Percentiles rank a stretch among this genome's conserved stretches.
Conservation (phyloP, 2,329 filamentous ascomycete species). For the Fusarium sp. region DNA sequence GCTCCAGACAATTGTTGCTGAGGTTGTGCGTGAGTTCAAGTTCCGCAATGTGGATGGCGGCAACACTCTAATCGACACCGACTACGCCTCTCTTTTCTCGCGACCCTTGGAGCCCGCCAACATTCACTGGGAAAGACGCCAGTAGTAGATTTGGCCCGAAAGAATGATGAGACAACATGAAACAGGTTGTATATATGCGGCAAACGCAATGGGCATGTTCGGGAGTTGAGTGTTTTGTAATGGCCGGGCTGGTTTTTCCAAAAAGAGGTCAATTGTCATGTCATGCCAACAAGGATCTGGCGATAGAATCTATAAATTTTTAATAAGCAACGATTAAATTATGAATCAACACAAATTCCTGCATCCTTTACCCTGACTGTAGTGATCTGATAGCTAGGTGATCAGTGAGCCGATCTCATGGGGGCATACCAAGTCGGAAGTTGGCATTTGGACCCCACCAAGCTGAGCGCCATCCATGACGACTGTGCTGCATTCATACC, state of each 20-base stretch:
- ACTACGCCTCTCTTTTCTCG: conserved; percentile 77
- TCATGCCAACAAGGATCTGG: conserved; percentile 33
- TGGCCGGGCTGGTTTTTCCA: conserved; percentile 37
- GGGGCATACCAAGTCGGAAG: conserved; percentile 20
- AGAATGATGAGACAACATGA: conserved; percentile 26
- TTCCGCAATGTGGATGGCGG: conserved; percentile 79
- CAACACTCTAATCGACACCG: conserved; percentile 72
- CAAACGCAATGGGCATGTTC: conserved; percentile 37
- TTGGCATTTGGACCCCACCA: conserved; percentile 27
- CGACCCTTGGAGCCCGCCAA: conserved; percentile 75
- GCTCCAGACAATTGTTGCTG: conserved; percentile 83
- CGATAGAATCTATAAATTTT: conserved; percentile 38
- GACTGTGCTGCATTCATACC: conserved; percentile 6
- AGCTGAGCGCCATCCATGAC: conserved; percentile 26
- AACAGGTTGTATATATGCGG: conserved; percentile 42
- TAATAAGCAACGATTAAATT: conserved; percentile 39
- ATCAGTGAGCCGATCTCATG: not conserved
- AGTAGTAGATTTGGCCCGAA: conserved; percentile 50
- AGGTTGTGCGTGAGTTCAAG: conserved; percentile 81
- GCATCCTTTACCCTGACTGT: not conserved
- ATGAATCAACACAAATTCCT: conserved; percentile 2
- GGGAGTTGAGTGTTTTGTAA: conserved; percentile 40
- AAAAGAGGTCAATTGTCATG: conserved; percentile 36
- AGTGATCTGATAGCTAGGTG: not conserved
- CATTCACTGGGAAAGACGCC: conserved; percentile 78